Conservation (phyloP, 345 rosid species). For the Pugionium cornutum region DNA sequence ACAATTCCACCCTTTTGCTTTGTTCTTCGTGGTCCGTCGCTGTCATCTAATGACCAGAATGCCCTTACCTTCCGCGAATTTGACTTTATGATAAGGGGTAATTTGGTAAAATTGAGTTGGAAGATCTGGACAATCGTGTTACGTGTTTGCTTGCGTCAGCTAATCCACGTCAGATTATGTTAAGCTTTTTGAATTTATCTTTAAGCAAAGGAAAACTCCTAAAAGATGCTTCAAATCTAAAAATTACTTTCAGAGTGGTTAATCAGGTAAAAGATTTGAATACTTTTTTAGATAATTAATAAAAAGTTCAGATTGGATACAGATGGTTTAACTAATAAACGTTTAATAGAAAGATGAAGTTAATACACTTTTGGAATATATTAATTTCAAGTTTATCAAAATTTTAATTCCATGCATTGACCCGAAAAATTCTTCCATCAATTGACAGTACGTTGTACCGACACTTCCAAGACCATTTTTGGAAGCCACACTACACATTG, state of each 20-base stretch:
- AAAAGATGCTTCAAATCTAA: constrained; percentile 23
- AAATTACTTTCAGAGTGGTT: constrained; percentile 1
- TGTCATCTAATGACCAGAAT: background rate
- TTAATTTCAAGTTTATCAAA: constrained; percentile 31
- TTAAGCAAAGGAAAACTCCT: constrained; percentile 33
- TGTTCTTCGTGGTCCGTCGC: constrained; percentile 17
- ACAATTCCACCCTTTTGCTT: constrained; percentile 29
- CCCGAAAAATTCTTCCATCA: constrained; percentile 12
- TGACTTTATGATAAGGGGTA: background rate
- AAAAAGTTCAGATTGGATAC: background rate
- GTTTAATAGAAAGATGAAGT: constrained; percentile 5
- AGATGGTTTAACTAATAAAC: background rate
- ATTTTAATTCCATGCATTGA: constrained; percentile 33
- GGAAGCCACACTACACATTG: background rate
- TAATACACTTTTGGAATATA: constrained; percentile 25
- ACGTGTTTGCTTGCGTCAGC: constrained; percentile 37
- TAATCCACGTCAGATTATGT: constrained; percentile 29
- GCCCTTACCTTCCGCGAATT: constrained; percentile 17
- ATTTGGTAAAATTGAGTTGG: background rate
- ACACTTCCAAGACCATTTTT: constrained; percentile 10
- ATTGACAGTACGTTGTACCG: constrained; percentile 31
- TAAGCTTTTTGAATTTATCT: constrained; percentile 8
- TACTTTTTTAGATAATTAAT: background rate
- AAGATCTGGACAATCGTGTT: background rate
- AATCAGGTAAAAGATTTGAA: constrained; percentile 3